A percentile compares a stretch with the other conserved stretches of the same genome.
These are phyloP conservation scores for Pythium sukuiense DNA, from an alignment of 352 stramenopile genomes.

Conservation along the genomic window DNA sequence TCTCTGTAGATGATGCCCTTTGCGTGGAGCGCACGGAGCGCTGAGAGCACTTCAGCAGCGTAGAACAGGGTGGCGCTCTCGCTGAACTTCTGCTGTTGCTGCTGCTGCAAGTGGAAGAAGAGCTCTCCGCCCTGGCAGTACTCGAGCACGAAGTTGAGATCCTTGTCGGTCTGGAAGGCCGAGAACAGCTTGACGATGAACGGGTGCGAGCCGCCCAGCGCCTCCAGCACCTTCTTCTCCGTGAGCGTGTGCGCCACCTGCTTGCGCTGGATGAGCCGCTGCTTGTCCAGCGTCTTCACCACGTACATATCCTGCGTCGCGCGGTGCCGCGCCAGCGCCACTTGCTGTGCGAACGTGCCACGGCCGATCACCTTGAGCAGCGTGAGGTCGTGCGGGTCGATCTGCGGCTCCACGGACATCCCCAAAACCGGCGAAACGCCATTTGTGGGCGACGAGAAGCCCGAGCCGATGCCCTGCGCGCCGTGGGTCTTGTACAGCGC, in stretches of 20 bases:
- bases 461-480: background rate
- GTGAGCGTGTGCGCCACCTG: constrained; percentile 78
- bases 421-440: background rate
- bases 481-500: constrained; percentile 4
- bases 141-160: constrained; percentile 85
- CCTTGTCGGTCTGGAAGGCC: constrained; percentile 70
- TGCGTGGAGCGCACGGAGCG: constrained; percentile 50
- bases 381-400: constrained; percentile 69
- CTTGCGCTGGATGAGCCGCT: constrained; percentile 67
- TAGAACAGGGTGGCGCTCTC: constrained; percentile 69
- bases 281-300: constrained; percentile 84
- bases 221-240: constrained; percentile 77
- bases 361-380: constrained; percentile 86
- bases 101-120: constrained; percentile 86
- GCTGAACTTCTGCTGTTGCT: constrained; percentile 67
- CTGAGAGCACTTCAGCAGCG: constrained; percentile 68
- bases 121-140: constrained; percentile 85
- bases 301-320: constrained; percentile 62
- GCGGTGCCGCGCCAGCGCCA: constrained; percentile 64
- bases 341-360: constrained; percentile 81
- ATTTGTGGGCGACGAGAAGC: constrained; percentile 10
- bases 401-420: constrained; percentile 7
- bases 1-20: constrained; percentile 59
- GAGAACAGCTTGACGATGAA: constrained; percentile 81
- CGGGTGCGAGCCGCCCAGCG: constrained; percentile 50